phyloP scores from a whole-genome alignment of 257 asterid species.

The Ballota nigra region DNA sequence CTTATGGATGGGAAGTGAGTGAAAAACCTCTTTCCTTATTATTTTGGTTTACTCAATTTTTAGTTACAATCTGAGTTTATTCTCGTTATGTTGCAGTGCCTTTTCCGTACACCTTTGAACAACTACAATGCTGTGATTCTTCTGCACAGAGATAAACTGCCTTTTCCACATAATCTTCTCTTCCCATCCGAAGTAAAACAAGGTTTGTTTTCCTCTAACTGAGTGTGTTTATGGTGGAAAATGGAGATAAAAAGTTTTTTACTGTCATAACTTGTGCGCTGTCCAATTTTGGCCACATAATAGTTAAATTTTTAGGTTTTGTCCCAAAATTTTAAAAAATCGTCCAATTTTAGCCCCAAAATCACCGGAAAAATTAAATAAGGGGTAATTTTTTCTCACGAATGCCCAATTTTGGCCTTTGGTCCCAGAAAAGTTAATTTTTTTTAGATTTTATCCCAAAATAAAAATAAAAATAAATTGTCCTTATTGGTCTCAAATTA shows the following conservation, averaged over 20 bases:
- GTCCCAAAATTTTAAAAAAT: no score
- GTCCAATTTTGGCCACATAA: no score
- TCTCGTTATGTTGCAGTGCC: constrained; percentile 58
- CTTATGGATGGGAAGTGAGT: constrained; percentile 88
- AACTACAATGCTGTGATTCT: constrained; percentile 87
- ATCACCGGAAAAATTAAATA: no score
- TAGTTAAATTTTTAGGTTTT: no score
- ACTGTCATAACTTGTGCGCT: no score
- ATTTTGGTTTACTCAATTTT: background rate
- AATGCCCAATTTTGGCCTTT: no score
- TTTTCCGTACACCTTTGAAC: constrained; percentile 92
- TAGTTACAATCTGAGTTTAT: constrained; percentile 10
- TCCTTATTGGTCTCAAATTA: background rate
- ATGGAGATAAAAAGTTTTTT: no score
- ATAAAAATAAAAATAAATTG: no score
- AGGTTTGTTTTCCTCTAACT: constrained; percentile 38
- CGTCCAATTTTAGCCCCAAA: no score
- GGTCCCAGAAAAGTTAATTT: no score
- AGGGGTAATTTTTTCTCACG: no score
- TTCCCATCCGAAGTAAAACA: constrained; percentile 78
- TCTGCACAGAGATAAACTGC: constrained; percentile 79
- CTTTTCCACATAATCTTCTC: constrained; percentile 76
- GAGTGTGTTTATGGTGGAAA: constrained; percentile 11
- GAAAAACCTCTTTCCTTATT: constrained; percentile 1
- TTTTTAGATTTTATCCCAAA: no score